These are phyloP conservation scores for Sodiomyces alkalinus DNA, from an alignment of 2,329 filamentous ascomycete genomes.

Conservation along the genomic window DNA sequence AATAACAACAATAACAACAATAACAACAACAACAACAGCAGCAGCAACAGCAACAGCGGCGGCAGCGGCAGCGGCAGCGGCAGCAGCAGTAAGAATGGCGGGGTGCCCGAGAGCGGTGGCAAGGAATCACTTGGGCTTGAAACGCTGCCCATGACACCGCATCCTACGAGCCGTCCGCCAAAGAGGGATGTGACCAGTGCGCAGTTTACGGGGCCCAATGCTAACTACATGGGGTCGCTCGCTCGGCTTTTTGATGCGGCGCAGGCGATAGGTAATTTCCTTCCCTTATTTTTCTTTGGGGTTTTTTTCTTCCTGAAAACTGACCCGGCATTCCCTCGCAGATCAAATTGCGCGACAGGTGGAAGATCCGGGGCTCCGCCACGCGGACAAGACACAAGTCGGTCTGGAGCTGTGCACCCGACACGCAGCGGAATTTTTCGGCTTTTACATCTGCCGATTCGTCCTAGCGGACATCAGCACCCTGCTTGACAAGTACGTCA, in stretches of 20 bases:
- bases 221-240: slow-evolving; percentile 80
- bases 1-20: slow-evolving; percentile 5
- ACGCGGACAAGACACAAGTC: slow-evolving; percentile 87
- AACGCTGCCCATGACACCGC: slow-evolving; percentile 61
- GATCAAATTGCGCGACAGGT: slow-evolving; percentile 94
- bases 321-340: slow-evolving; percentile 29
- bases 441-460: slow-evolving; percentile 91
- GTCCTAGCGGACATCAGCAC: slow-evolving; percentile 72
- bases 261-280: slow-evolving; percentile 67
- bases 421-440: slow-evolving; percentile 94
- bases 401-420: slow-evolving; percentile 85
- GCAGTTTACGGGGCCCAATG: slow-evolving; percentile 69
- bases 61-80: slow-evolving; percentile 18
- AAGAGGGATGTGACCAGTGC: slow-evolving; percentile 56
- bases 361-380: slow-evolving; percentile 82
- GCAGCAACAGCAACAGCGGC: slow-evolving; percentile 23
- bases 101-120: slow-evolving; percentile 8
- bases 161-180: slow-evolving; percentile 49
- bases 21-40: slow-evolving; percentile 11
- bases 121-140: slow-evolving; percentile 51
- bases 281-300: background rate
- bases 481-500: slow-evolving; percentile 92
- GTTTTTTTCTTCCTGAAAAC: background rate
- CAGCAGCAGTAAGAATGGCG: slow-evolving; percentile 22
- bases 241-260: slow-evolving; percentile 85